Base-by-base conservation (phyloP, 108 stramenopile species). In the Epipyxis sp. region DNA sequence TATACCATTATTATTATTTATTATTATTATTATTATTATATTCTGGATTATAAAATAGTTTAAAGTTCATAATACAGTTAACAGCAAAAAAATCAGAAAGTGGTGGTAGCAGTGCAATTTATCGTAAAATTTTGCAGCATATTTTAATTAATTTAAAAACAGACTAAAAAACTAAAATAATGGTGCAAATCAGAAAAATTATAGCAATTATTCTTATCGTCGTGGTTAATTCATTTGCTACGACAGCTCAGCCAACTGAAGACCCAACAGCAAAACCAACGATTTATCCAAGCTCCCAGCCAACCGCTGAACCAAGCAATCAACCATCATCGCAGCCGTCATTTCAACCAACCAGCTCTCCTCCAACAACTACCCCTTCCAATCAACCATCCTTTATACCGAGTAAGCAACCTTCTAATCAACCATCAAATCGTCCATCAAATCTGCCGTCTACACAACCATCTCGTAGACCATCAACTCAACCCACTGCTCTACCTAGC, bases 361-460 rank as follows among this genome's bases (percentile, higher is more conserved):
- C 20, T 6, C 61, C 61, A 32, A 13, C 61, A 32, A 32, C 30
- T 13, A 35, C 13, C 34, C 61, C 61, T 35, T 32, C 61, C 25
- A 32, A 32, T 10, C 61, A 65, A 25, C 61, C 61, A 32, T 65
- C 61, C 34, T 6, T 3, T 25, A 16, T 32, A 25, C 71, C 71
- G 16, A 43, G 41, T 74, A 6, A 10, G 16, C 32, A 27, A 42
- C 71, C 71, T 30, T 13, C 10, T 74, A 42, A 42, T 35, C 71
- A 74, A 39, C 71, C 71, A 32, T 13, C 71, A 32, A 10, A 6
- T 74, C 71, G 42, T 10, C 71, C 71, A 16, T 42, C 71, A 16
- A 42, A 6, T 32, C 71, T 43, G 25, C 71, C 71, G 10, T 54
- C 71, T 37, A 54, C 46, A 43, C 46, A 54, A 57, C 71, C 71